These are phyloP conservation scores for Cladorrhinum sp. DNA, from an alignment of 2,329 filamentous ascomycete genomes.

Conservation along the genomic window DNA sequence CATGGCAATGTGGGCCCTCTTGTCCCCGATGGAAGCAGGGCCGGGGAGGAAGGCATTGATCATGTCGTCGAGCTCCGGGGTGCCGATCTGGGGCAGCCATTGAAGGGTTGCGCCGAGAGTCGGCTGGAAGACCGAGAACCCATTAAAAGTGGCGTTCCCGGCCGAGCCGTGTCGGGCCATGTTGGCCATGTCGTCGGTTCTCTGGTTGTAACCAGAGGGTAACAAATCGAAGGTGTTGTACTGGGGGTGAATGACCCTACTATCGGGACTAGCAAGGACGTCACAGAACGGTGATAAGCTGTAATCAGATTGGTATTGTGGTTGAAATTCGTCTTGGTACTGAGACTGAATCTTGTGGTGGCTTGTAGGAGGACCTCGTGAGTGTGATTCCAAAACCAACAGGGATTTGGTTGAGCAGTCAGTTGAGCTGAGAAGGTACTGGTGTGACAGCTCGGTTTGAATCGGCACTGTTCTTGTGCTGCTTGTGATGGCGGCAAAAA, in stretches of 20 bases:
- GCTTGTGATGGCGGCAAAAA: neutral
- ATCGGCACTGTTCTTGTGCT: neutral
- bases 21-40: slow-evolving; percentile 52
- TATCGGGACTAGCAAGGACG: neutral
- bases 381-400: slow-evolving; percentile 3
- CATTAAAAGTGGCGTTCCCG: slow-evolving; percentile 36
- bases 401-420: neutral
- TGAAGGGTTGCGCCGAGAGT: slow-evolving; percentile 56
- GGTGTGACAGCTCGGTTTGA: neutral
- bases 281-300: neutral
- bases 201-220: neutral
- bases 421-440: too few relatives aligned
- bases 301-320: neutral
- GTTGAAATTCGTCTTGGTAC: neutral
- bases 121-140: slow-evolving; percentile 61
- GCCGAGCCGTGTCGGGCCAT: slow-evolving; percentile 38
- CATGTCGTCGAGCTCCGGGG: slow-evolving; percentile 58
- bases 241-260: neutral
- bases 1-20: slow-evolving; percentile 55
- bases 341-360: neutral
- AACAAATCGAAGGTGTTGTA: slow-evolving; percentile 3
- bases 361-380: neutral
- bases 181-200: slow-evolving; percentile 30
- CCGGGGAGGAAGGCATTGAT: slow-evolving; percentile 58
- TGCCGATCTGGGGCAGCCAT: slow-evolving; percentile 64